Evolutionary conservation across 192 early-diverging fungal species (phyloP), one percentile per base, ranked within the genome.

Genomic region (Podila epicladia): DNA sequence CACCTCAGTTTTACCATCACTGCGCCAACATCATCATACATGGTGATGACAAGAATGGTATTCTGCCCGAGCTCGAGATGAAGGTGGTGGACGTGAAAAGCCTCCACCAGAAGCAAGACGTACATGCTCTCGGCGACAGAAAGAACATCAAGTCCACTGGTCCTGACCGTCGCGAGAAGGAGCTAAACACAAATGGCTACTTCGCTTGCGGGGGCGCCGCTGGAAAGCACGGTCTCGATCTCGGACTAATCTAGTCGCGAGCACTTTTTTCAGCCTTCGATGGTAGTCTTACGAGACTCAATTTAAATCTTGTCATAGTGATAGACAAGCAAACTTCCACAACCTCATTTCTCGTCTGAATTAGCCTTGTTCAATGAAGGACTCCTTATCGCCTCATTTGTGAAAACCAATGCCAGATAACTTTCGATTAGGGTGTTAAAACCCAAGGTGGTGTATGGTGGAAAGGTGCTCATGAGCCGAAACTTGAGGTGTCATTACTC

Each of bases 1-100:
- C 88, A 67, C 86, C 91, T 67, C 92, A 94, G 85, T 93, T 88
- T 66, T 94, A 94, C 83, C 91, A 90, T 85, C 91, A 92, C 82
- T 93, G 92, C 72, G 91, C 90, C 51, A 91, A 93, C 82, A 72
- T 94, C 15, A 79, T 85, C 38, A 87, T 93, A 66, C 67, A 67
- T 4, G 88, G 88, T 15, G 41, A 45, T 20, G 55, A 17, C 15
- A 33, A 17, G 15, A 49, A 48, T 2, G 70, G 69, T 61, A 58
- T 64, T 35, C 38, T 69, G 11, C 77, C 77, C 48, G 29, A 28
- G 1, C 55, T 80, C 28, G 62, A 64, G 29, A 80, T 80, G 71
- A 73, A 66, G 33, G 48, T 73, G 26, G 77, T 73, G 20, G 71
- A 80, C 68, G 65, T 80, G n/a, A 33, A 32, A 5, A 45, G 41